Base-by-base conservation (phyloP, 306 rosid species). In the Vigna reflexopilosa region DNA sequence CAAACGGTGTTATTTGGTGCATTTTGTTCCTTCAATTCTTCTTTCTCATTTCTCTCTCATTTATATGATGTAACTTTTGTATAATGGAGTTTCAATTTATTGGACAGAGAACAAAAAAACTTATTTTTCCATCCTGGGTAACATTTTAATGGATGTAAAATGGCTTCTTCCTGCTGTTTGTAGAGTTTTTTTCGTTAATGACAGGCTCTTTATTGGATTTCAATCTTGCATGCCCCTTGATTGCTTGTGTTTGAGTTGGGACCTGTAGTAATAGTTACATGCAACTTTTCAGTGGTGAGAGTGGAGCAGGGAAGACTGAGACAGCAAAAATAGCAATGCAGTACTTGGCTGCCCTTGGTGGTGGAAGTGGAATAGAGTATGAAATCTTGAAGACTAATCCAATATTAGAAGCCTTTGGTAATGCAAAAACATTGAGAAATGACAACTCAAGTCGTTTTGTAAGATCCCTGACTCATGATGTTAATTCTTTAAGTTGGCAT, bases 321-420 rank as follows among this genome's bases (percentile, higher is more conserved):
- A 81, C 84, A 34, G 80, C 84, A n/a, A 81, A 81, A 68, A 81
- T 81, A 47, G 84, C 84, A 20, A 80, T 81, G 80, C 84, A 81
- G 65, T 81, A 74, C 80, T 74, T 81, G 76, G 76, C 80, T 45
- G 80, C 84, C 61, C 80, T 81, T 67, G 84, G 84, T 67, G 84
- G 84, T 67, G 84, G 84, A 47, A 81, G 84, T 67, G 84, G 84
- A 67, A 81, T 81, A 74, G 84, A 81, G 75, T 38, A 67, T 74
- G 76, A 81, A 70, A 80, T 80, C 45, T 67, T 80, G 50, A 80
- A 67, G 76, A 81, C 84, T 56, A 81, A 67, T 74, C 80, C 80
- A 56, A 81, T 81, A 74, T 75, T 81, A 56, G 84, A 81, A 81
- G 75, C 76, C 65, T 81, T 81, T 74, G 84, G 84, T 34, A 81